Evolutionary conservation across 2,329 filamentous ascomycete species (phyloP).

Genomic region (Phialocephala subalpina): DNA sequence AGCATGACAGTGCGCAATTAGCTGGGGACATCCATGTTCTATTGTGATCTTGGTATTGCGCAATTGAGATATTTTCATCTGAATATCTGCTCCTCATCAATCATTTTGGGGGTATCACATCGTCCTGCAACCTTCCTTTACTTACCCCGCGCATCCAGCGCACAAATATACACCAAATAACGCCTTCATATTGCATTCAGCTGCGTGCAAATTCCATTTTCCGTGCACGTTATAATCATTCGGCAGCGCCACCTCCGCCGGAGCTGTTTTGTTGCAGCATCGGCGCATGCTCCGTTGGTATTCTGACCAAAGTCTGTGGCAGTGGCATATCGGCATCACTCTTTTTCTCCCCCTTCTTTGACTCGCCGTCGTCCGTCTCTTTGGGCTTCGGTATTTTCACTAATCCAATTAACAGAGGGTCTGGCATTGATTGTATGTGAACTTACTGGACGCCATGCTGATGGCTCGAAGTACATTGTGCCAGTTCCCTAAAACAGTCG

Average conservation of each 20-base stretch:
- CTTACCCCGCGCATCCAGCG: not conserved
- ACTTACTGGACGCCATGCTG: slow-evolving; percentile 83
- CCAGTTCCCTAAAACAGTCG: slow-evolving; percentile 87
- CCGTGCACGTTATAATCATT: slow-evolving; percentile 13
- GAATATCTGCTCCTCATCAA: not conserved
- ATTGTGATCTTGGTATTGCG: not conserved
- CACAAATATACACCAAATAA: slow-evolving; percentile 11
- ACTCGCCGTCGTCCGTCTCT: slow-evolving; percentile 49
- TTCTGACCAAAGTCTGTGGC: slow-evolving; percentile 84
- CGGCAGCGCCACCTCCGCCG: slow-evolving; percentile 28
- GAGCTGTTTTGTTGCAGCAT: slow-evolving; percentile 55
- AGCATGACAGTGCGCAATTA: not conserved
- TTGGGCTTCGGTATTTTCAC: slow-evolving; percentile 74
- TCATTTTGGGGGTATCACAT: slow-evolving; percentile 19
- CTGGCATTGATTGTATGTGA: not conserved
- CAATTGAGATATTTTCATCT: not conserved
- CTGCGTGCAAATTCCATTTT: slow-evolving; percentile 15
- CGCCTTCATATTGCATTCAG: slow-evolving; percentile 31
- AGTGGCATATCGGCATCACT: slow-evolving; percentile 55
- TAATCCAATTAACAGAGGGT: slow-evolving; percentile 46
- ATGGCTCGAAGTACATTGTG: slow-evolving; percentile 86
- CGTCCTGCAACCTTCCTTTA: not conserved
- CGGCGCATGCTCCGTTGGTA: slow-evolving; percentile 81
- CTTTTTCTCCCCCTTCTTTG: slow-evolving; percentile 51
- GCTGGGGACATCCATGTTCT: not conserved